Evolutionary conservation across 257 asterid genomes (phyloP).

Genomic region (Ballota nigra): DNA sequence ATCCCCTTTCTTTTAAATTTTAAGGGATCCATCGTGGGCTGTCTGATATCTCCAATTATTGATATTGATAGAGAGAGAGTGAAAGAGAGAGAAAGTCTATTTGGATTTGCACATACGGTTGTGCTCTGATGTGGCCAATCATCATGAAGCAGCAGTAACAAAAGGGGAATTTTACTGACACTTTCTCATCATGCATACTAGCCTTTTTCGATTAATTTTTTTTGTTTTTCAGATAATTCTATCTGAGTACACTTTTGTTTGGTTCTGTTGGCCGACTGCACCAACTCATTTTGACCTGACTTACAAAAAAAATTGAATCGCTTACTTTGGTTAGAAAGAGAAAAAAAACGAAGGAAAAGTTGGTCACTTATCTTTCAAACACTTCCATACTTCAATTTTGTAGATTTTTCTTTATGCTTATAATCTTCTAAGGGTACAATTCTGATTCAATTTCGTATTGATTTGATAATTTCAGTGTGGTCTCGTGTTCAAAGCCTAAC

Average conservation of each 20-base stretch:
- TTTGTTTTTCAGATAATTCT: slow-evolving; percentile 27
- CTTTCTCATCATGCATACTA: slow-evolving; percentile 15
- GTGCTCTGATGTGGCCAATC: slow-evolving; percentile 26
- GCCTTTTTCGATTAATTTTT: neutral
- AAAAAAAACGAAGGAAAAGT: neutral
- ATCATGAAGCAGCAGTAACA: slow-evolving; percentile 31
- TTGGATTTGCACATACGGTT: slow-evolving; percentile 6
- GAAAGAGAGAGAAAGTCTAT: slow-evolving; percentile 2
- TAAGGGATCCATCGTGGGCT: slow-evolving; percentile 37
- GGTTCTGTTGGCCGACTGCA: slow-evolving; percentile 28
- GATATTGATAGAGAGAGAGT: no score
- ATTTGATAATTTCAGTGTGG: neutral
- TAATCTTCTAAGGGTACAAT: neutral
- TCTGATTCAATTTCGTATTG: neutral
- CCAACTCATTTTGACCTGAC: slow-evolving; percentile 30
- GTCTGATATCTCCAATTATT: slow-evolving; percentile 47
- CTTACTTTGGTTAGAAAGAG: neutral
- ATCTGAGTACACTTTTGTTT: slow-evolving; percentile 25
- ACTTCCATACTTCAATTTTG: no score
- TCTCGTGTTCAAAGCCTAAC: neutral
- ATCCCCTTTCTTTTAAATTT: slow-evolving; percentile 11
- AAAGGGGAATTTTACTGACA: slow-evolving; percentile 40
- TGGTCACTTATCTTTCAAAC: no score
- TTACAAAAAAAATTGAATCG: neutral
- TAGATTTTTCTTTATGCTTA: no score